Base-by-base conservation (phyloP, 2,329 filamentous ascomycete genomes). In the Exophiala sideris region DNA sequence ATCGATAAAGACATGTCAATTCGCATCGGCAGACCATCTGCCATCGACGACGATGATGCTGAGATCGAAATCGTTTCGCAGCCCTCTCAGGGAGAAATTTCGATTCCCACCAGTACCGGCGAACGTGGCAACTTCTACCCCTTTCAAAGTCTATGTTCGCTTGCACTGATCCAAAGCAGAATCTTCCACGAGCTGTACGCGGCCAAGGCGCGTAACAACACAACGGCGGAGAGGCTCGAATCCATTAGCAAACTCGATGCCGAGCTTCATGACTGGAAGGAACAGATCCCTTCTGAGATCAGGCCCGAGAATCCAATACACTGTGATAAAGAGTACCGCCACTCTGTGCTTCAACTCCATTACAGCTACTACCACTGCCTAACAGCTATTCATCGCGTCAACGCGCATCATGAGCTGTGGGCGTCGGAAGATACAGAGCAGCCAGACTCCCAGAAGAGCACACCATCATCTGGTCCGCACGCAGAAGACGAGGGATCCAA, bases 201-300 rank as follows among this genome's bases (percentile, higher is more conserved):
- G 8, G 35, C 39, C 34, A 18, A 41, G 21, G 34, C 53, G 6
- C 53, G 48, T 3, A 9, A 29, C 11, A 52, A 50, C 35, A 56
- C 53, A 14, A 35, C 48, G 8, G 35, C 18, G 33, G 53, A 56
- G 18, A 47, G 53, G 8, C 44, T 56, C 10, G 18, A 48, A 24
- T 38, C 53, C 8, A 52, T 56, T 36, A 52, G 53, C 48, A 56
- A 29, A 34, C 44, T 56, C 10, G 53, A 56, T 33, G 44, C 48
- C 24, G 53, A 56, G 48, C 53, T 56, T 45, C 53, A 56, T n/a
- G 48, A 48, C n/a, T 56, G 53, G 53, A 56, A 52, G 35, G 53
- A 56, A 18, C 41, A 21, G 5, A 32, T 56, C 16, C 53, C 53
- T 6, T 2, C 44, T 3, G 48, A 56, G 14, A 16, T 52, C 44